Evolutionary conservation across 2,329 filamentous ascomycete species (phyloP), one percentile per base, ranked within the genome.

Genomic region (Fusarium sacchari): DNA sequence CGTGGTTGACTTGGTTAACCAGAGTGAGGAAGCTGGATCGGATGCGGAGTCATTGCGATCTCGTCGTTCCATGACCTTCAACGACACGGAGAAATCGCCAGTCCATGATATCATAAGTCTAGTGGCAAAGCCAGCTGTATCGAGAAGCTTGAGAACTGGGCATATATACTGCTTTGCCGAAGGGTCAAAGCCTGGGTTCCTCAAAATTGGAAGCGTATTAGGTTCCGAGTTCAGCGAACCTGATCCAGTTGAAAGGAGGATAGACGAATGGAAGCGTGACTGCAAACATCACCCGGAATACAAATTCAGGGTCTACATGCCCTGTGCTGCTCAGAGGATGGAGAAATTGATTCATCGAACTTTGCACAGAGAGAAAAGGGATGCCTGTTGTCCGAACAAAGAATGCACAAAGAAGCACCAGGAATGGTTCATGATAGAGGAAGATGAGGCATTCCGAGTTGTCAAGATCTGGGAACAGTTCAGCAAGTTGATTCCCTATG

Each of bases 81-180:
- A 8, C 1, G 9, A 1, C 20, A 52, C 22, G 11, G 49, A 10
- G 26, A 37, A 17, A 15, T 26, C 34, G 3, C 39, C 26, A 9
- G 26, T 60, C 6, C 26, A 26, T 13, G 1, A 18, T 1, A 43
- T 73, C 10, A 26, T 53, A 26, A 2, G 44, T 14, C 6, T 1
- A 4, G 47, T 73, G 65, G 6, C 2, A 17, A 15, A 22, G 6
- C 4, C n/a, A 14, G 15, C 14, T 2, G 2, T 1, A 2, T 3
- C 2, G 3, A 20, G 1, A 10, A 6, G 15, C 4, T 37, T 55
- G 20, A 8, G 1, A 3, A 1, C 43, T 32, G 71, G 70, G 13
- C 55, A n/a, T 18, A 11, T 73, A 2, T 73, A 73, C 18, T 73
- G 70, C 36, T 73, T 71, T 7, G 46, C 43, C 14, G 66, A 63